These are phyloP conservation scores for Tolypocladium ovalisporum DNA, from an alignment of 2,329 filamentous ascomycete genomes.

Conservation along the genomic window DNA sequence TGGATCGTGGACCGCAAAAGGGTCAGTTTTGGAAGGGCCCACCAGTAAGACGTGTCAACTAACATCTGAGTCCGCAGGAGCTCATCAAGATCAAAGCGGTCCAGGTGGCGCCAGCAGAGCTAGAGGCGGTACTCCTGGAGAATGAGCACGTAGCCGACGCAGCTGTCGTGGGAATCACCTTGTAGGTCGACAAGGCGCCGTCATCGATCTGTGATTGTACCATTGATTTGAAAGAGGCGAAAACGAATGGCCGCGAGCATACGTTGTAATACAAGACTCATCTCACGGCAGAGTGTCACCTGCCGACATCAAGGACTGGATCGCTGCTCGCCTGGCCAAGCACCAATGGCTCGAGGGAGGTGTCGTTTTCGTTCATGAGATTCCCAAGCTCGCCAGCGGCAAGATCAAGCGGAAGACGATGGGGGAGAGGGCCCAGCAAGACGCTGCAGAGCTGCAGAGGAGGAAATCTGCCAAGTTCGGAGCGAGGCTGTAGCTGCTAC, in stretches of 20 bases:
- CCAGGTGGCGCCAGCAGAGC: not conserved
- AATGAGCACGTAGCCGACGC: not conserved
- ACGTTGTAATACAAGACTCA: not conserved
- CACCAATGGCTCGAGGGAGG: slow-evolving; percentile 41
- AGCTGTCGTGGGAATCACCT: not conserved
- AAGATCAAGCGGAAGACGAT: slow-evolving; percentile 43
- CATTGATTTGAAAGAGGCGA: not conserved
- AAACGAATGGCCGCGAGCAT: not conserved
- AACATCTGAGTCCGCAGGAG: not conserved
- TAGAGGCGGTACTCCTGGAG: not conserved
- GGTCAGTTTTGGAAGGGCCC: not conserved
- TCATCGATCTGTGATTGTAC: too few species aligned
- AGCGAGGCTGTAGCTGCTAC: not conserved
- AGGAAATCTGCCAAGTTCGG: not conserved
- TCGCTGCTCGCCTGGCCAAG: slow-evolving; percentile 35
- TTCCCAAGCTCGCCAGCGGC: slow-evolving; percentile 45
- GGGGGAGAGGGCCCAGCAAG: not conserved
- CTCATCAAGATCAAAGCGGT: not conserved
- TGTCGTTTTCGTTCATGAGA: slow-evolving; percentile 42
- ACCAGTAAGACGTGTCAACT: not conserved
- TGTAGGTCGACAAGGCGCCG: not conserved
- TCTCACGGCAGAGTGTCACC: not conserved
- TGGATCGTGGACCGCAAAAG: not conserved
- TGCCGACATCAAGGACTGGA: slow-evolving; percentile 13
- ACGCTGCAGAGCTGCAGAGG: not conserved